A percentile compares a stretch with the other conserved stretches of the same genome.
phyloP scores from a whole-genome alignment of 2,329 filamentous ascomycete species.

The Tolypocladium tropicale region DNA sequence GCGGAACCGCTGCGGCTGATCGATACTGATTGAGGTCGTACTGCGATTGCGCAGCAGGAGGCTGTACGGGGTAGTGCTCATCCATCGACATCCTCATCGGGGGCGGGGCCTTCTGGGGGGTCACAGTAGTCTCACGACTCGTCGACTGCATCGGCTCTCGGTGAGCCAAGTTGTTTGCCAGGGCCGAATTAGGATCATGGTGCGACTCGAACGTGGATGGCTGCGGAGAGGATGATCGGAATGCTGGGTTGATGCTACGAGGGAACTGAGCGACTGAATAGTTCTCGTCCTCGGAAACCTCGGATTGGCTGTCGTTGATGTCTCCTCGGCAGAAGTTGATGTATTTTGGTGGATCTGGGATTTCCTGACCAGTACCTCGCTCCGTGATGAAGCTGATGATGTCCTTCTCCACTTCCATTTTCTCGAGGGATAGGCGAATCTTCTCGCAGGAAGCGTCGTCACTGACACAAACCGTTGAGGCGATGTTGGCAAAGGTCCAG shows the following conservation, averaged over 20 bases:
- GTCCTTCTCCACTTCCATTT: constrained; percentile 94
- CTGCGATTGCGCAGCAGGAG: constrained; percentile 9
- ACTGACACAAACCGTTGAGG: constrained; percentile 94
- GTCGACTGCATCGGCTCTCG: constrained; percentile 33
- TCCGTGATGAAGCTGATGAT: constrained; percentile 83
- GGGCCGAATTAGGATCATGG: constrained; percentile 68
- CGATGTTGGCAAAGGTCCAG: constrained; percentile 96
- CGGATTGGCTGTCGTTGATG: constrained; percentile 68
- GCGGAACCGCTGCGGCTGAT: constrained; percentile 61
- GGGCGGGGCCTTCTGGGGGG: constrained; percentile 33
- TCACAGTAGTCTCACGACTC: constrained; percentile 39
- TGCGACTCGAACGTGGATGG: constrained; percentile 89
- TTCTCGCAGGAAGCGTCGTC: constrained; percentile 97
- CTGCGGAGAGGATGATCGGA: constrained; percentile 90
- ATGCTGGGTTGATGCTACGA: constrained; percentile 88
- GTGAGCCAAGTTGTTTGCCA: constrained; percentile 61
- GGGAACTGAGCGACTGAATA: constrained; percentile 97
- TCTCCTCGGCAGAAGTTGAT: constrained; percentile 98
- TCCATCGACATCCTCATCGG: constrained; percentile 8
- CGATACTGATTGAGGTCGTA: constrained; percentile 45
- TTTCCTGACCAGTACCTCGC: constrained; percentile 87
- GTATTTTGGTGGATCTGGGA: constrained; percentile 92
- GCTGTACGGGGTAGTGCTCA: constrained; percentile 10
- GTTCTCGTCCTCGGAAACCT: constrained; percentile 73
- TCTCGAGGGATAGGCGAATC: constrained; percentile 83